Conservation (phyloP, 129 eudicot species). For the Gnaphalium uliginosum region DNA sequence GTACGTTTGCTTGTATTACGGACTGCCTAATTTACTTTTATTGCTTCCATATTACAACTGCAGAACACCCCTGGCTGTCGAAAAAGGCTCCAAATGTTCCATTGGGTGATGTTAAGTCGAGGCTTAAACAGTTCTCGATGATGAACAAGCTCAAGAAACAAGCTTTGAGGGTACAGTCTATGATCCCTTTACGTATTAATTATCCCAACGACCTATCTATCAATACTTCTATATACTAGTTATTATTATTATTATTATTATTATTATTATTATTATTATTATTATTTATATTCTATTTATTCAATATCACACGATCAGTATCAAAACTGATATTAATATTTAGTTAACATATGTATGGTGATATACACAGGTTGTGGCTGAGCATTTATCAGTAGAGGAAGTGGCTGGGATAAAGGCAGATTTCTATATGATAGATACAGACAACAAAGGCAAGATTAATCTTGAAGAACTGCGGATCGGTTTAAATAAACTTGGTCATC, state of each 20-base stretch:
- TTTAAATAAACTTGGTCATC: conserved; percentile 69
- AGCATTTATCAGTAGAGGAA: conserved; percentile 76
- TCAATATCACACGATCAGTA: background rate
- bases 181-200: background rate
- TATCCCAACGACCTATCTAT: background rate
- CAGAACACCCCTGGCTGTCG: conserved; percentile 83
- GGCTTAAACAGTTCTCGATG: conserved; percentile 76
- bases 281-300: too few relatives aligned
- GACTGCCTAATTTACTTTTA: conserved; percentile 11
- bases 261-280: too few relatives aligned
- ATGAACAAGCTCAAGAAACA: conserved; percentile 87
- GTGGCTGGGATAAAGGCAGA: conserved; percentile 72
- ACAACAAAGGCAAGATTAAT: conserved; percentile 60
- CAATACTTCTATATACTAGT: too few relatives aligned
- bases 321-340: background rate
- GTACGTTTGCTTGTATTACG: background rate
- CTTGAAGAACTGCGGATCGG: conserved; percentile 65
- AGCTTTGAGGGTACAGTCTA: conserved; percentile 66
- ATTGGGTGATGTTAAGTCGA: conserved; percentile 77
- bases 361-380: conserved; percentile 63
- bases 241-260: too few relatives aligned
- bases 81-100: conserved; percentile 77
- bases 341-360: too few relatives aligned
- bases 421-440: conserved; percentile 64
- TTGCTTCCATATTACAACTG: conserved; percentile 18